Evolutionary conservation across 805 yeast species (phyloP).

Genomic region (Candida oleophila): DNA sequence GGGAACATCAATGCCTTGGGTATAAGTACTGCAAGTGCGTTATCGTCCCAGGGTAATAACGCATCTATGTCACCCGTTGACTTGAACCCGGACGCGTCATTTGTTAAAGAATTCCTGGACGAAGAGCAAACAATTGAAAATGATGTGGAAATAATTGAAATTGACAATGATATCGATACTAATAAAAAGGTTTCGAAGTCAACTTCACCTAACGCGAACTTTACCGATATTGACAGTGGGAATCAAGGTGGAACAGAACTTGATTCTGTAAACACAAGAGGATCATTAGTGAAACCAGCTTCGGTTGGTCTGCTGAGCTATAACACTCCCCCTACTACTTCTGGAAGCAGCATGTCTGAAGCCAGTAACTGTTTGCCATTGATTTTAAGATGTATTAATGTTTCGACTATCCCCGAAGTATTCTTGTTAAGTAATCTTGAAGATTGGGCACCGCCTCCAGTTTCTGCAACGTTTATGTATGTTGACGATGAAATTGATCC

Average conservation of each 20-base stretch:
- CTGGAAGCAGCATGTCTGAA: constrained; percentile 20
- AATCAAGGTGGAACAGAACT: background rate
- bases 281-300: background rate
- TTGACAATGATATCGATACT: background rate
- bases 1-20: constrained; percentile 1
- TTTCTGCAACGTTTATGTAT: constrained; percentile 28
- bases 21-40: background rate
- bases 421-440: constrained; percentile 40
- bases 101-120: background rate
- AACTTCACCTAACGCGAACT: background rate
- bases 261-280: background rate
- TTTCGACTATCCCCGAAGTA: constrained; percentile 57
- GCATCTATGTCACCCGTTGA: background rate
- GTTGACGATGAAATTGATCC: constrained; percentile 36
- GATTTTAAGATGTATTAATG: constrained; percentile 61
- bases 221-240: background rate
- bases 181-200: background rate
- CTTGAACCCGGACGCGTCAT: background rate
- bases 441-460: constrained; percentile 12
- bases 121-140: background rate
- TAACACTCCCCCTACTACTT: background rate
- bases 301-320: background rate
- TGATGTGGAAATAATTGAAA: background rate
- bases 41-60: background rate
- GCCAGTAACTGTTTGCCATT: constrained; percentile 66